These are phyloP conservation scores for Rhizomucor miehei DNA, from an alignment of 371 early-diverging fungal species.

Conservation along the genomic window DNA sequence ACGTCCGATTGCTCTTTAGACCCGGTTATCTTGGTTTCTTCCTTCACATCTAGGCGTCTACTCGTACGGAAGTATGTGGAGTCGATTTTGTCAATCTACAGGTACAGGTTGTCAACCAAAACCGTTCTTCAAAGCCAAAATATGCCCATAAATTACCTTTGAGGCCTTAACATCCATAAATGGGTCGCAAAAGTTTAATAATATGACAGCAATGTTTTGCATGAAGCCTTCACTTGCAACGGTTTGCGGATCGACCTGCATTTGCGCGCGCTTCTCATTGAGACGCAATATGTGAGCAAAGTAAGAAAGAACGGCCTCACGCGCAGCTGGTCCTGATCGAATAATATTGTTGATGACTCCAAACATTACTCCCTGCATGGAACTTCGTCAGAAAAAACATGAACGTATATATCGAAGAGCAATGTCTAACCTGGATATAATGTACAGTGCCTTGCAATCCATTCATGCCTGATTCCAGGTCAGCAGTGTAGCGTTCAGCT, in stretches of 20 bases:
- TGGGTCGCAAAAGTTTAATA: slow-evolving; percentile 78
- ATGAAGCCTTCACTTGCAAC: slow-evolving; percentile 90
- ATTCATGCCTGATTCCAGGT: slow-evolving; percentile 58
- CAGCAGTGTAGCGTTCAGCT: slow-evolving; percentile 48
- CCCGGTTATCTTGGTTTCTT: slow-evolving; percentile 81
- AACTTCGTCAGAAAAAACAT: neutral
- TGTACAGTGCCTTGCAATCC: slow-evolving; percentile 70
- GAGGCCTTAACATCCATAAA: slow-evolving; percentile 73
- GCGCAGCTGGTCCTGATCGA: slow-evolving; percentile 56
- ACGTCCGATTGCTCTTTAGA: slow-evolving; percentile 68
- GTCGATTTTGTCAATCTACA: slow-evolving; percentile 69
- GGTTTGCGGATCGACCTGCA: slow-evolving; percentile 77
- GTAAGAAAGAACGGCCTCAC: slow-evolving; percentile 61
- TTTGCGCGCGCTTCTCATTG: slow-evolving; percentile 78
- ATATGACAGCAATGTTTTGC: slow-evolving; percentile 67
- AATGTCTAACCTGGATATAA: slow-evolving; percentile 49
- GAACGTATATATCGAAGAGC: too few relatives aligned
- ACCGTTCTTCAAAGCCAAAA: neutral
- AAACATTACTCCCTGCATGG: slow-evolving; percentile 57
- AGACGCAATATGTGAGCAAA: slow-evolving; percentile 59
- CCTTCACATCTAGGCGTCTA: slow-evolving; percentile 55
- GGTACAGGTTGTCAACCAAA: neutral
- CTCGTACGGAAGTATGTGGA: slow-evolving; percentile 58
- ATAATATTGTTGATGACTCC: slow-evolving; percentile 71
- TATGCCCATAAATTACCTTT: slow-evolving; percentile 42